These are phyloP conservation scores for Alternaria sp. DNA, from an alignment of 2,329 filamentous ascomycete species.

Conservation along the genomic window DNA sequence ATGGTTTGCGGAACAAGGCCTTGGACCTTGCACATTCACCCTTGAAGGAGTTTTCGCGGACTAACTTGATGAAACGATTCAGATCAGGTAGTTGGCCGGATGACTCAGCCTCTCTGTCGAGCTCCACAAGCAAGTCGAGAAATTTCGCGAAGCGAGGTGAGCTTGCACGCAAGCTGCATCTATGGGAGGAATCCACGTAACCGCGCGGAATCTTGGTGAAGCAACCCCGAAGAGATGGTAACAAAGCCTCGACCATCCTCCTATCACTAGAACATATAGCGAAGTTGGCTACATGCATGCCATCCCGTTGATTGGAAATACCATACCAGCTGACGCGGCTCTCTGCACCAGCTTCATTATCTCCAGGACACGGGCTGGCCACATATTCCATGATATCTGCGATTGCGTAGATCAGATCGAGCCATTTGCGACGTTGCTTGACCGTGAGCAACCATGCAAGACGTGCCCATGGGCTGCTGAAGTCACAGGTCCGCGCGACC, in stretches of 20 bases:
- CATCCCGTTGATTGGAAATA: slow-evolving; percentile 72
- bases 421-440: slow-evolving; percentile 71
- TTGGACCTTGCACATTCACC: slow-evolving; percentile 71
- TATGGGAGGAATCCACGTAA: slow-evolving; percentile 51
- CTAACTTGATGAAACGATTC: slow-evolving; percentile 68
- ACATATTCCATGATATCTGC: slow-evolving; percentile 67
- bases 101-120: slow-evolving; percentile 57
- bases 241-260: slow-evolving; percentile 73
- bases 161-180: slow-evolving; percentile 74
- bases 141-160: slow-evolving; percentile 66
- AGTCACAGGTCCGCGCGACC: slow-evolving; percentile 74
- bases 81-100: slow-evolving; percentile 60
- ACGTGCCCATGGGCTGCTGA: slow-evolving; percentile 82
- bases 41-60: slow-evolving; percentile 58
- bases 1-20: slow-evolving; percentile 68
- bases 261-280: slow-evolving; percentile 78
- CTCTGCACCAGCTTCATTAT: slow-evolving; percentile 57
- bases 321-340: slow-evolving; percentile 74
- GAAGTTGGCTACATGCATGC: slow-evolving; percentile 73
- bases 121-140: slow-evolving; percentile 64
- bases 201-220: slow-evolving; percentile 60
- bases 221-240: slow-evolving; percentile 74
- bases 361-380: slow-evolving; percentile 65
- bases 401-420: slow-evolving; percentile 74
- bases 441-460: slow-evolving; percentile 83